Evolutionary conservation across 495 filamentous ascomycete species (phyloP).

Genomic region (Talaromyces trachyspermus): DNA sequence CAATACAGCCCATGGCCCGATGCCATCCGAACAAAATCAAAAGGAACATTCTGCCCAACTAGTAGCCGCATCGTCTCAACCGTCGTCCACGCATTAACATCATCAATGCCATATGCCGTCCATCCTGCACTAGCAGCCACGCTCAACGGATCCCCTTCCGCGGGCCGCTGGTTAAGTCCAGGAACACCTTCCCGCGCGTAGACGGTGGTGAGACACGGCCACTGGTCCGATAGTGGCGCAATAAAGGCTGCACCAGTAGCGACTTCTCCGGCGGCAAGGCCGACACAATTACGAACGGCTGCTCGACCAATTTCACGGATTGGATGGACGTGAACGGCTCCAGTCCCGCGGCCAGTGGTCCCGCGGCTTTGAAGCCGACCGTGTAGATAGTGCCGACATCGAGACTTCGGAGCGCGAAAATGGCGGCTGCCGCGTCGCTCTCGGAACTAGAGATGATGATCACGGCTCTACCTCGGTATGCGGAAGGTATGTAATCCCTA

Average conservation of each 20-base stretch:
- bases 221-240: slow-evolving; percentile 52
- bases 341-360: slow-evolving; percentile 52
- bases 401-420: slow-evolving; percentile 71
- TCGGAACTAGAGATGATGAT: slow-evolving; percentile 61
- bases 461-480: slow-evolving; percentile 65
- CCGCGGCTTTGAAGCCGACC: slow-evolving; percentile 68
- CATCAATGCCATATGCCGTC: slow-evolving; percentile 69
- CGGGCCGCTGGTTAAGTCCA: slow-evolving; percentile 66
- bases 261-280: slow-evolving; percentile 72
- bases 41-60: slow-evolving; percentile 78
- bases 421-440: slow-evolving; percentile 63
- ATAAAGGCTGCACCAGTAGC: slow-evolving; percentile 67
- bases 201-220: slow-evolving; percentile 36
- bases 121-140: slow-evolving; percentile 66
- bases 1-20: slow-evolving; percentile 63
- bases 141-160: slow-evolving; percentile 56
- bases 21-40: slow-evolving; percentile 76
- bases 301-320: slow-evolving; percentile 62
- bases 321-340: slow-evolving; percentile 77
- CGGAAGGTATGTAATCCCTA: slow-evolving; percentile 72
- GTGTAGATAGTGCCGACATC: slow-evolving; percentile 73
- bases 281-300: slow-evolving; percentile 74
- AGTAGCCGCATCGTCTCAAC: slow-evolving; percentile 70
- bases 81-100: slow-evolving; percentile 74
- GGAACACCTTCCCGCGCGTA: slow-evolving; percentile 66